Evolutionary conservation across 352 stramenopile species (phyloP).

Genomic region (Pythium scleroteichum): DNA sequence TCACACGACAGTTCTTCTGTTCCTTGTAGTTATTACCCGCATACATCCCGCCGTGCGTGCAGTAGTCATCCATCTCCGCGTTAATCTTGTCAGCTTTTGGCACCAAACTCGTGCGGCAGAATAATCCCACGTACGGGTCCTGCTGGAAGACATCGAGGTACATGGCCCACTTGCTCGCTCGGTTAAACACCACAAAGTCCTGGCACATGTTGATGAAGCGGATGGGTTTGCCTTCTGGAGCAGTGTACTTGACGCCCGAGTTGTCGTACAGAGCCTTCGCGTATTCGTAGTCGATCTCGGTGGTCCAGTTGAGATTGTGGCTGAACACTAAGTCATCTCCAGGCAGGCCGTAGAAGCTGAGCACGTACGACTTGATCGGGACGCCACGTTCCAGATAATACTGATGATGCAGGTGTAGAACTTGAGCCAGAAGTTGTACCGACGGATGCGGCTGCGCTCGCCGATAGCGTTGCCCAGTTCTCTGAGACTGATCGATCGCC

Average conservation of each 20-base stretch:
- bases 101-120: conserved; percentile 25
- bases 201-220: conserved; percentile 32
- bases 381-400: conserved; percentile 26
- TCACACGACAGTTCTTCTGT: conserved; percentile 16
- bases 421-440: conserved; percentile 16
- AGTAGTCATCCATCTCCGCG: conserved; percentile 7
- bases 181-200: conserved; percentile 29
- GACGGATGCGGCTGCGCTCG: conserved; percentile 1
- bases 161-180: conserved; percentile 14
- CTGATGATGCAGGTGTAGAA: conserved; percentile 1
- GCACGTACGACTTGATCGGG: conserved; percentile 25
- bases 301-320: conserved; percentile 27
- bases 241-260: conserved; percentile 18
- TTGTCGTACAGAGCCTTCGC: conserved; percentile 20
- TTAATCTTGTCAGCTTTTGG: conserved; percentile 15
- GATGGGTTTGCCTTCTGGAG: conserved; percentile 3
- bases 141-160: conserved; percentile 27
- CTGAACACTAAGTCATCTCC: conserved; percentile 26
- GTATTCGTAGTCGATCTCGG: conserved; percentile 26
- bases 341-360: conserved; percentile 21
- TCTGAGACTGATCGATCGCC: conserved; percentile 1
- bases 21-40: conserved; percentile 22
- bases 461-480: conserved; percentile 1
- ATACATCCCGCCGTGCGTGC: background rate
- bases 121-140: conserved; percentile 22